These are phyloP conservation scores for Scenedesmus sp. DNA, from an alignment of 163 green algal genomes.

Conservation along the genomic window DNA sequence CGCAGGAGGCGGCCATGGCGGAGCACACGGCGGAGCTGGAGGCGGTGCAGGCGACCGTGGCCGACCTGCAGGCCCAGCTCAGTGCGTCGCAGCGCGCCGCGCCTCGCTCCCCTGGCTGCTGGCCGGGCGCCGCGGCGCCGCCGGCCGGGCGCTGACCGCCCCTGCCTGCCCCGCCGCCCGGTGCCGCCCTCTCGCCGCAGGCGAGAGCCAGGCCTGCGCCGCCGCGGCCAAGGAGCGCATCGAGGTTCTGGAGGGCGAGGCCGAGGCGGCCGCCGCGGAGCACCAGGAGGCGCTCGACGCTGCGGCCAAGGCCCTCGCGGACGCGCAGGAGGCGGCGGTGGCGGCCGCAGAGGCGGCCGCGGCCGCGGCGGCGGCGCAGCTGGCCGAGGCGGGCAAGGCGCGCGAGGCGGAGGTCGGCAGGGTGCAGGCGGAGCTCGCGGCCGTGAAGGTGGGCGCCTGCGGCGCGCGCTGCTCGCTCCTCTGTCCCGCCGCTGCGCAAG, in stretches of 20 bases:
- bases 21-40: conserved; percentile 26
- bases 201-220: conserved; percentile 75
- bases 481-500: background rate
- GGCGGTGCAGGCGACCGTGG: conserved; percentile 40
- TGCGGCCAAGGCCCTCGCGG: conserved; percentile 24
- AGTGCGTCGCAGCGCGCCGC: background rate
- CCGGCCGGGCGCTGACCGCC: no score
- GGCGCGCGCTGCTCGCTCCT: background rate
- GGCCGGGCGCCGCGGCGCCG: no score
- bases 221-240: conserved; percentile 73
- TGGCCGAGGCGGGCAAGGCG: conserved; percentile 29
- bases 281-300: conserved; percentile 49
- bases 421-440: conserved; percentile 30
- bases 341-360: conserved; percentile 30
- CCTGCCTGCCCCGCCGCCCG: conserved; percentile 2
- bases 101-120: background rate
- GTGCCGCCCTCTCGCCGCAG: conserved; percentile 46
- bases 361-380: conserved; percentile 18
- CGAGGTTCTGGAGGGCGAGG: conserved; percentile 70
- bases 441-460: conserved; percentile 25
- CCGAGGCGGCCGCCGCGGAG: conserved; percentile 47
- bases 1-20: conserved; percentile 24
- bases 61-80: no score
- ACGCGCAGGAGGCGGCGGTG: conserved; percentile 1
- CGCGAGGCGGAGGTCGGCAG: background rate